Evolutionary conservation across 495 filamentous ascomycete species (phyloP), one percentile per base, ranked within the genome.

Genomic region (Penicillium ucsense): DNA sequence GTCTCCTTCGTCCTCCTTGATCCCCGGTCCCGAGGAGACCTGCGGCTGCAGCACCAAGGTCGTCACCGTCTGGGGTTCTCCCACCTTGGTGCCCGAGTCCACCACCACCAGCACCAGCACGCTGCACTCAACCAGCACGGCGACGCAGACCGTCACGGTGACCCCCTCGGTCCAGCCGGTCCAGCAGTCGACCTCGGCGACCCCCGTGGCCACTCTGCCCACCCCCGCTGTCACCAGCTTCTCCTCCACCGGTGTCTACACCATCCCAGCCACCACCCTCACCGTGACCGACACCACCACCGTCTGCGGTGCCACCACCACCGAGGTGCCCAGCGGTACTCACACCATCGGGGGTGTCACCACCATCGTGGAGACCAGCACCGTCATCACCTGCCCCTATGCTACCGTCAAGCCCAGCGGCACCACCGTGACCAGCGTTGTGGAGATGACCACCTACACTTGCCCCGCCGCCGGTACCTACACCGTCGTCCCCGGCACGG

Each of bases 381-480:
- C 85, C 33, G 85, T 83, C 20, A 72, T 89, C 38, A 76, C 77
- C 54, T 88, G 83, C 78, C 85, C 85, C 34, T 80, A 81, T 53
- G 85, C 84, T 52, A 83, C 82, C 45, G 79, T 81, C 58, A 83
- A 78, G 60, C 68, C 71, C 62, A 58, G 59, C 46, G 75, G 72
- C 56, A 75, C 75, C 55, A 81, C 81, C 35, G 78, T 76, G 38
- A 87, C 80, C 72, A 87, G 76, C 71, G 68, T 86, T 59, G 77
- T 85, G 60, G 75, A 76, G 67, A 81, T 76, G 56, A 85, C 82
- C 57, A 85, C 83, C 57, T 89, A 84, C 64, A 78, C 83, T 56
- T 89, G 85, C 83, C 84, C 87, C 55, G 71, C 71, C 37, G 73
- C 86, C 61, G 86, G 86, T 65, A 89, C 84, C 47, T 90, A 90